Evolutionary conservation across 208 protist species (phyloP).

Genomic region (Crithidia bombi): DNA sequence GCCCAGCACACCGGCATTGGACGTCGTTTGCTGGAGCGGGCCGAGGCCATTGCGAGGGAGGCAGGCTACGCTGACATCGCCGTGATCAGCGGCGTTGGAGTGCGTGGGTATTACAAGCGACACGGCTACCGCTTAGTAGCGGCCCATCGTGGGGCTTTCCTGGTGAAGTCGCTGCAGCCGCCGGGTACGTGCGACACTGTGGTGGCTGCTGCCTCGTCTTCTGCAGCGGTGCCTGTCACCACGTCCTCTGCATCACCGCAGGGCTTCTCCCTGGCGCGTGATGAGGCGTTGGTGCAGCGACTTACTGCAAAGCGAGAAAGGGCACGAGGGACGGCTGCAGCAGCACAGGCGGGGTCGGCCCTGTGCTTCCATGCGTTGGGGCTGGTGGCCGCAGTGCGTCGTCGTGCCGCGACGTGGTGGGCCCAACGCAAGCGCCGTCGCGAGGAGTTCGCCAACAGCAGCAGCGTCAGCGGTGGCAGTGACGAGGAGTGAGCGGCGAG

Average conservation of each 20-base stretch:
- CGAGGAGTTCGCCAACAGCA: constrained; percentile 2
- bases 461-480: too few species aligned
- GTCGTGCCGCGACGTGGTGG: constrained; percentile 25
- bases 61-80: constrained; percentile 92
- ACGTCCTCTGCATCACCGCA: background rate
- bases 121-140: constrained; percentile 90
- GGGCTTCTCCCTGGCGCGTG: constrained; percentile 16
- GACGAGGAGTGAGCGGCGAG: background rate
- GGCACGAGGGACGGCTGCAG: background rate
- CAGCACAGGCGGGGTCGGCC: background rate
- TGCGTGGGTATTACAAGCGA: constrained; percentile 97
- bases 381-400: constrained; percentile 10
- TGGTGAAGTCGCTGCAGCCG: constrained; percentile 62
- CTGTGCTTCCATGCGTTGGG: constrained; percentile 7
- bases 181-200: background rate
- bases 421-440: constrained; percentile 22
- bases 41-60: constrained; percentile 94
- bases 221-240: background rate
- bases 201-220: background rate
- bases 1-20: constrained; percentile 98
- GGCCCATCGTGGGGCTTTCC: constrained; percentile 55
- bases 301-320: background rate
- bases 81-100: constrained; percentile 98
- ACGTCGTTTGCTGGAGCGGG: constrained; percentile 95
- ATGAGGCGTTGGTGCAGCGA: constrained; percentile 19